Conservation (phyloP, 495 filamentous ascomycete genomes). For the Aspergillus bertholletiae region DNA sequence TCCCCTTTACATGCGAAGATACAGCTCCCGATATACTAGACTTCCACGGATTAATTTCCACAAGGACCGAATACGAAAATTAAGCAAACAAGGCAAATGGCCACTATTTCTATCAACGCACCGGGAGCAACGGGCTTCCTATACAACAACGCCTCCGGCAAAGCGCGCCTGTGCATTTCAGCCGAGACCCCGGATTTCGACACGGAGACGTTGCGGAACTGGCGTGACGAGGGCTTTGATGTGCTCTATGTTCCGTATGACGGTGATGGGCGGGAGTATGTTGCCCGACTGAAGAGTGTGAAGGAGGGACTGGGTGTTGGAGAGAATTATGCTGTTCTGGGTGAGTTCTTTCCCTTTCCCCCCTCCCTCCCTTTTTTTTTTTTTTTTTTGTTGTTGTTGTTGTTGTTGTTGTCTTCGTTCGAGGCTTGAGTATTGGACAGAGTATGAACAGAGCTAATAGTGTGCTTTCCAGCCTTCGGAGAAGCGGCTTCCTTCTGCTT, state of each 20-base stretch:
- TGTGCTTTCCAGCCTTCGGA: slow-evolving; percentile 45
- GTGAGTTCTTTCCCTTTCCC: slow-evolving; percentile 32
- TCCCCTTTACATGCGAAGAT: no score
- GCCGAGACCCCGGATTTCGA: slow-evolving; percentile 63
- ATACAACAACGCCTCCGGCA: slow-evolving; percentile 37
- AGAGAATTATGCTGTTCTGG: slow-evolving; percentile 48
- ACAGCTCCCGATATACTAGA: no score
- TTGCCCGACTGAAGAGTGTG: slow-evolving; percentile 38
- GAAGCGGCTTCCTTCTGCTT: slow-evolving; percentile 57
- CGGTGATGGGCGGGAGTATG: slow-evolving; percentile 51
- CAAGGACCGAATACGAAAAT: no score
- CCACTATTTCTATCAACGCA: slow-evolving; percentile 37
- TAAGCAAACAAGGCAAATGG: slow-evolving; percentile 26
- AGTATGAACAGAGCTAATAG: not conserved
- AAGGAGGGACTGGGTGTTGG: slow-evolving; percentile 45
- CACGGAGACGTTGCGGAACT: slow-evolving; percentile 48
- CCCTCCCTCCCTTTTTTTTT: no score
- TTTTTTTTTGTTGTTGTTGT: no score
- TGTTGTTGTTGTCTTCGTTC: no score
- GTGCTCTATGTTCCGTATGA: slow-evolving; percentile 58
- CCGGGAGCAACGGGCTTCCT: slow-evolving; percentile 36
- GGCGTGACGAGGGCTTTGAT: slow-evolving; percentile 66
- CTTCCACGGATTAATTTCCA: no score
- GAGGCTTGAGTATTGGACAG: not conserved
- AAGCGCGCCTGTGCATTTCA: slow-evolving; percentile 60